Base-by-base conservation (phyloP, 2,329 filamentous ascomycete genomes). In the Fusarium sp. region DNA sequence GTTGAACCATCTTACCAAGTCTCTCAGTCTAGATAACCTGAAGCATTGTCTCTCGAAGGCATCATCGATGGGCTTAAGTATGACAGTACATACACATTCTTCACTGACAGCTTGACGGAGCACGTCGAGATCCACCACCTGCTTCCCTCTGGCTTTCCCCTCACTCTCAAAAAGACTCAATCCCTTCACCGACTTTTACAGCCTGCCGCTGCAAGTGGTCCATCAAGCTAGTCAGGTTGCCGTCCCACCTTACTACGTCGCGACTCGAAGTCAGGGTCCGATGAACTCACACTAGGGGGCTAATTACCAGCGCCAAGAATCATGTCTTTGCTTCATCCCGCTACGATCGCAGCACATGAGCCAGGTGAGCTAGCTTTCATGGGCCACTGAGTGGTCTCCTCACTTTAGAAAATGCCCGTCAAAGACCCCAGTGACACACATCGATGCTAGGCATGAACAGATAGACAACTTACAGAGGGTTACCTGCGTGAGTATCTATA, bases 111-210 rank as follows among this genome's bases (percentile, higher is more conserved):
- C 62, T 54, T 61, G 63, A 64, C 52, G 38, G 70, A 54, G 44
- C 62, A 68, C 45, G 56, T 66, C 39, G 51, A 66, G 59, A 70
- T 70, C 75, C 72, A 74, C 75, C 73, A 73, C 68, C 60, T 63
- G 39, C 55, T 44, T 45, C 59, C 48, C 66, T 74, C 70, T 78
- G 67, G 69, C 67, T 69, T 66, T 35, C 76, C 72, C 75, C 75
- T 72, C 69, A 65, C 62, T 66, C 24, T 57, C 26, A 41, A 66
- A 66, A 58, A 60, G 69, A 56, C 70, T 69, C 69, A 70, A 69
- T 62, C 67, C 68, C 77, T 77, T 80, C 79, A 80, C 79, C 79
- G 79, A 80, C 79, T 80, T 80, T 80, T 79, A 67, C 70, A 56
- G 59, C 59, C 70, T 62, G 56, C 73, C 72, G 59, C 72, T 72